phyloP scores from a whole-genome alignment of 2,329 filamentous ascomycete species.

The Fusarium guadeloupense region DNA sequence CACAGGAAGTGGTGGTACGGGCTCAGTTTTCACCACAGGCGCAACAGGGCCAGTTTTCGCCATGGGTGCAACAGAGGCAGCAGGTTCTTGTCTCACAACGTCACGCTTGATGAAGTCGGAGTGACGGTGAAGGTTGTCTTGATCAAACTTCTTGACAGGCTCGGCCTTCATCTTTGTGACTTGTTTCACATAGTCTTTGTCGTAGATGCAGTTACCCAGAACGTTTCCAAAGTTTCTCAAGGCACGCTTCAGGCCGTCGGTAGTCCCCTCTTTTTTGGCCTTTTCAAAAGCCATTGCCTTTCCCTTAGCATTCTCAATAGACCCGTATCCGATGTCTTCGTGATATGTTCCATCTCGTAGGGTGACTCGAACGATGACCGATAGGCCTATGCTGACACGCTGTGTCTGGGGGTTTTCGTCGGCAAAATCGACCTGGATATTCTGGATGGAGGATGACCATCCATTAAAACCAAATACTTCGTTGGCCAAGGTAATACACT shows the following conservation, averaged over 20 bases:
- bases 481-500: conserved; percentile 93
- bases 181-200: conserved; percentile 90
- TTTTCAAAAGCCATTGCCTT: conserved; percentile 98
- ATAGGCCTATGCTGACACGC: conserved; percentile 85
- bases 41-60: conserved; percentile 19
- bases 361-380: conserved; percentile 90
- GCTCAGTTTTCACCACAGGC: conserved; percentile 44
- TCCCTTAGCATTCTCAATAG: conserved; percentile 94
- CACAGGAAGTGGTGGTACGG: conserved; percentile 20
- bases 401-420: conserved; percentile 83
- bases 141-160: conserved; percentile 77
- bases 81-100: conserved; percentile 42
- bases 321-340: conserved; percentile 96
- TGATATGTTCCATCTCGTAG: conserved; percentile 95
- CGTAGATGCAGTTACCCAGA: conserved; percentile 97
- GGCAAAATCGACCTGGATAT: conserved; percentile 94
- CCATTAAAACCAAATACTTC: conserved; percentile 97
- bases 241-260: conserved; percentile 90
- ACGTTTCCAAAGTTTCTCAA: conserved; percentile 94
- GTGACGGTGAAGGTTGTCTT: conserved; percentile 83
- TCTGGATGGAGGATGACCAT: conserved; percentile 96
- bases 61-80: conserved; percentile 8
- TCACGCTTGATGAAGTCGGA: conserved; percentile 75
- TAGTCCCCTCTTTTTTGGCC: conserved; percentile 97
- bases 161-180: conserved; percentile 89